phyloP scores from a whole-genome alignment of 2,329 filamentous ascomycete genomes.

The Colletotrichum horii region DNA sequence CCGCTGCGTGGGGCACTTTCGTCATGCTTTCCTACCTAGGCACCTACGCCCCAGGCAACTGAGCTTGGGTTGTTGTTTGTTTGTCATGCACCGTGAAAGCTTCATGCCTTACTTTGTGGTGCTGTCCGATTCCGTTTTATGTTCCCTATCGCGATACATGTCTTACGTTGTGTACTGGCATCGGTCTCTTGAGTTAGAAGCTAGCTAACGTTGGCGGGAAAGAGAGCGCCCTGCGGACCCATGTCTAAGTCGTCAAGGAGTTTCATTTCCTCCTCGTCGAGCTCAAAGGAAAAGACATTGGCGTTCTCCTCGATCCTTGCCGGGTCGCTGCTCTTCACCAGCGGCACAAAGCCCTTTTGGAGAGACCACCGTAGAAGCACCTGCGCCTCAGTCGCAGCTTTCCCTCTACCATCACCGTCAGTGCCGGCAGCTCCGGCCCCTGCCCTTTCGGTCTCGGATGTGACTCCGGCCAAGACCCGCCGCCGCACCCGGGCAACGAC shows the following conservation, averaged over 20 bases:
- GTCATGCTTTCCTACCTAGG: not conserved
- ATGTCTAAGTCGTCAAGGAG: slow-evolving; percentile 33
- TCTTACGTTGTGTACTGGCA: not conserved
- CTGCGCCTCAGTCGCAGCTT: slow-evolving; percentile 62
- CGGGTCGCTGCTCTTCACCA: slow-evolving; percentile 69
- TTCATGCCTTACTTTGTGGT: not conserved
- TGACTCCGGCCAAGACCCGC: not conserved
- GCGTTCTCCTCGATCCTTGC: slow-evolving; percentile 66
- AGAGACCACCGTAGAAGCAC: slow-evolving; percentile 72
- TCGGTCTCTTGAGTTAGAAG: not conserved
- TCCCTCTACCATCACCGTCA: slow-evolving; percentile 44
- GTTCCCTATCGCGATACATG: too few relatives aligned
- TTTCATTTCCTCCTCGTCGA: slow-evolving; percentile 62
- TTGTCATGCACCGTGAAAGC: slow-evolving; percentile 10
- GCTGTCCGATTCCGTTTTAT: too few relatives aligned
- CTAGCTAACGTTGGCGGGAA: slow-evolving; percentile 32
- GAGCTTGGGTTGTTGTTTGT: not conserved
- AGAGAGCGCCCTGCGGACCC: slow-evolving; percentile 32
- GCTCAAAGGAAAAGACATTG: slow-evolving; percentile 64
- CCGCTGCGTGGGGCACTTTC: not conserved
- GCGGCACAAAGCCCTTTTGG: slow-evolving; percentile 72
- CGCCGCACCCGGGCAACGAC: not conserved
- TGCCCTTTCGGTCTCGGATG: not conserved
- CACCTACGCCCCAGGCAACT: not conserved
- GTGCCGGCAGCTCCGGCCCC: not conserved